Conservation (phyloP, 2,329 filamentous ascomycete genomes). For the Ophiostoma montium region DNA sequence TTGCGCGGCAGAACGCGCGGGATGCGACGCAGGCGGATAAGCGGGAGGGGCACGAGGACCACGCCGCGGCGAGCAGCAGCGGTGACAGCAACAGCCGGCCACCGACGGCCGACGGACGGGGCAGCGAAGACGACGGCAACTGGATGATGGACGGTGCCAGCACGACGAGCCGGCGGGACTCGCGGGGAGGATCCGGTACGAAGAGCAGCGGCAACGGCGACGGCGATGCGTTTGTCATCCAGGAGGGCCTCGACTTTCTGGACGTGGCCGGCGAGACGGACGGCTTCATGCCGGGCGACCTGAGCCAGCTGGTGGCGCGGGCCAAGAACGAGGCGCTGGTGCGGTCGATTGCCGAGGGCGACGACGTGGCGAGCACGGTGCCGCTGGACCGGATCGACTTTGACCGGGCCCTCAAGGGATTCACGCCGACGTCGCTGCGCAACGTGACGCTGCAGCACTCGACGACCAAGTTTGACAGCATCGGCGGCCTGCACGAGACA, state of each 20-base stretch:
- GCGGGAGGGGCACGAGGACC: constrained; percentile 18
- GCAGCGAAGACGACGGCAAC: constrained; percentile 37
- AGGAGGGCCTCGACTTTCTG: constrained; percentile 70
- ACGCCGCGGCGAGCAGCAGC: not conserved
- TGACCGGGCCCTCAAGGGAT: constrained; percentile 70
- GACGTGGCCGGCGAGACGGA: constrained; percentile 90
- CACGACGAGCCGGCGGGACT: constrained; percentile 33
- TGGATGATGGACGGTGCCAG: constrained; percentile 74
- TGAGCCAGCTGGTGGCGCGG: constrained; percentile 71
- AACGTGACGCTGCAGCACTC: constrained; percentile 91
- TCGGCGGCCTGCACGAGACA: constrained; percentile 77
- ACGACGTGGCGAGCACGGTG: constrained; percentile 37
- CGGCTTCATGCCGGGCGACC: constrained; percentile 93
- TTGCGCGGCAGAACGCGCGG: constrained; percentile 45
- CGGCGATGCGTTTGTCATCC: constrained; percentile 55
- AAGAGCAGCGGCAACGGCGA: constrained; percentile 7
- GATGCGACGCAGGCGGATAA: constrained; percentile 20
- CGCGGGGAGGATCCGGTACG: too few relatives aligned
- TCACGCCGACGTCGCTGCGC: constrained; percentile 85
- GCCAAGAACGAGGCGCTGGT: constrained; percentile 89
- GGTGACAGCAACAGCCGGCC: constrained; percentile 27
- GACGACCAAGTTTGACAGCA: constrained; percentile 81
- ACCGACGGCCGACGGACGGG: constrained; percentile 40
- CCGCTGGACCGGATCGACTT: constrained; percentile 65
- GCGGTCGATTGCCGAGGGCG: constrained; percentile 44